Evolutionary conservation across 805 yeast genomes (phyloP), one percentile per base, ranked within the genome.

Genomic region (Teunomyces funiuensis): DNA sequence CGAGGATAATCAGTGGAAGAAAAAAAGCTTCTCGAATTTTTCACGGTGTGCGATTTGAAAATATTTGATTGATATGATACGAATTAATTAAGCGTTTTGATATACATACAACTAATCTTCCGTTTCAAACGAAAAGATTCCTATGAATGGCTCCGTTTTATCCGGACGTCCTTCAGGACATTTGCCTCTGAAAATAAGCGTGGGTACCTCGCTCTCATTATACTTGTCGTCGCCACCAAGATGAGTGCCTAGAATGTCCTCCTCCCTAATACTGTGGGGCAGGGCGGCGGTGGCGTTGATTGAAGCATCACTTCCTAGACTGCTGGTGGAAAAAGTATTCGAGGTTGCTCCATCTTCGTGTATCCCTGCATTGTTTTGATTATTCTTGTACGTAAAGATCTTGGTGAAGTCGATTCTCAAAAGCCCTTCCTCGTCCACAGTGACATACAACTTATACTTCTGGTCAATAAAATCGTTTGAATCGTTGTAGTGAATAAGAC

Each of bases 121-220:
- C 45, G 61, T 57, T 46, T 76, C 82, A 51, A 76, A 76, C 30
- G 74, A 73, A 46, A 76, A 74, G 9, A 76, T 76, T 1, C 82
- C 82, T 31, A 76, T 75, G 45, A 75, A 76, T 4, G 82, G 80
- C 49, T 74, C 79, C 18, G 74, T 66, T 15, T 59, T 62, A 40
- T 75, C 79, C 2, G 79, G 79, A 37, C 70, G 66, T 8, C 80
- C 78, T 42, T 73, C 76, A 1, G 82, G 80, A 39, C 76, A 75
- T 39, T 63, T 66, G 0, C 80, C 82, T 43, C 69, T 61, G 49
- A 76, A 76, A n/a, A 76, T 63, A 28, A 76, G 46, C 25, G 75
- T 68, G 2, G 82, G 82, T 2, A 58, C 45, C 41, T 67, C 73
- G 36, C 67, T 73, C 1, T 65, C 73, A 13, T 62, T 67, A 37